Evolutionary conservation across 768 basidiomycete species (phyloP).

Genomic region (Lactarius hengduanensis): DNA sequence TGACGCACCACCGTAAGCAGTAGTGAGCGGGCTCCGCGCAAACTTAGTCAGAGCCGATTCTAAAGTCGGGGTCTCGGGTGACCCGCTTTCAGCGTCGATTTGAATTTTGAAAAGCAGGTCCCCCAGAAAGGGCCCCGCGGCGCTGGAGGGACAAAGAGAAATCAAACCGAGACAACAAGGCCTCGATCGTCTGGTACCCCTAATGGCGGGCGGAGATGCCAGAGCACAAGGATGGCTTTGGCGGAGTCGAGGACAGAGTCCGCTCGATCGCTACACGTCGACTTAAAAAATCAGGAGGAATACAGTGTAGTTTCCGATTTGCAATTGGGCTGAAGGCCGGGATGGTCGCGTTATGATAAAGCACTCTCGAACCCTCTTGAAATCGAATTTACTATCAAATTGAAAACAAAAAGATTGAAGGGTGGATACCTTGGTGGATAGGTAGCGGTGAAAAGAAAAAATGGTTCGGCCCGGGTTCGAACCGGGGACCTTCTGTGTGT

Average conservation of each 20-base stretch:
- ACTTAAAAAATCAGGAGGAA: not conserved
- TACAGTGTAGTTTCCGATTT: not conserved
- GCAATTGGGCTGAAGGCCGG: not conserved
- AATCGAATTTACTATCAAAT: not conserved
- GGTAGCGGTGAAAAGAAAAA: not conserved
- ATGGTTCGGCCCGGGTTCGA: constrained; percentile 31
- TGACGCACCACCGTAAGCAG: no score
- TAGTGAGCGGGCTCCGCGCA: not conserved
- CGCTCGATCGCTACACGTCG: not conserved
- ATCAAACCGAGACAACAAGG: not conserved
- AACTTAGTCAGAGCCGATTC: not conserved
- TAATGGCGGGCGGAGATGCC: not conserved
- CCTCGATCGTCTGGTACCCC: not conserved
- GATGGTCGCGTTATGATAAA: not conserved
- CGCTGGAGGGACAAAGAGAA: not conserved
- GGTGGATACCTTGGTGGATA: no score
- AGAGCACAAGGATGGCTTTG: not conserved
- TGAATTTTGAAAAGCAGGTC: not conserved
- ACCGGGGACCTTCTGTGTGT: constrained; percentile 41
- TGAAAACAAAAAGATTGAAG: no score
- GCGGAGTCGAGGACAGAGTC: not conserved
- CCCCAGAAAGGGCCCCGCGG: not conserved
- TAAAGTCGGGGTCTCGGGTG: not conserved
- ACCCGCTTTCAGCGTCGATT: not conserved
- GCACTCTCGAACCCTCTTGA: not conserved